Evolutionary conservation across 1,284 basidiomycete species (phyloP), one percentile per base, ranked within the genome.

Genomic region (Ceratobasidium theobromae): DNA sequence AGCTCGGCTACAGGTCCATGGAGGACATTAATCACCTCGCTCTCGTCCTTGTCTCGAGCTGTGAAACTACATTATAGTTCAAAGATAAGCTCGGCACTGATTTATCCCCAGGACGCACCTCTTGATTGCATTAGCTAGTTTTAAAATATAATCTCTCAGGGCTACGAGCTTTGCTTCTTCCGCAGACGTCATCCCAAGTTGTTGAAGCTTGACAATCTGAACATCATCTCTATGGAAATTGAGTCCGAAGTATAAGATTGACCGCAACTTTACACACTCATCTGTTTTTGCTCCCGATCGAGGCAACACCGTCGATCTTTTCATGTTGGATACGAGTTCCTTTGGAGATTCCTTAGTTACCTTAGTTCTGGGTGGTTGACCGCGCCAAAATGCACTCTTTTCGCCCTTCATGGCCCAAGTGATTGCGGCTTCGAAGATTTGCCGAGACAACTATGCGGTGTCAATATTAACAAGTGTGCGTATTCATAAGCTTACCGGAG

Each of bases 61-160:
- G 84, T 78, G 71, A 88, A 89, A 70, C 89, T 89, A 72, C 0
- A 35, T 43, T 54, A 67, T 5, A 8, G 35, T 64, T 41, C 28
- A 57, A 38, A 3, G 4, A 4, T 14, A 18, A 27, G 41, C 18
- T 43, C 48, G 38, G 35, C 23, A 16, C 21, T 43, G 28, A 51
- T 60, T 40, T 51, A 53, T 11, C 43, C 21, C 27, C 12, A 21
- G 35, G 43, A 71, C 77, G 58, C 52, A 86, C 86, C 84, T 87
- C 67, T 81, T 78, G 1, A 80, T 79, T 1, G 87, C 85, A 68
- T 87, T 85, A 1, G 93, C 89, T 8, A 94, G 82, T 73, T 93
- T 93, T 64, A 88, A 77, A 53, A 97, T 89, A 74, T 96, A 93
- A 70, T 95, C 93, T 27, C 89, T 82, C 84, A 99, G 85, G 0